Evolutionary conservation across 352 stramenopile genomes (phyloP).

Genomic region (Globisporangium nunn): DNA sequence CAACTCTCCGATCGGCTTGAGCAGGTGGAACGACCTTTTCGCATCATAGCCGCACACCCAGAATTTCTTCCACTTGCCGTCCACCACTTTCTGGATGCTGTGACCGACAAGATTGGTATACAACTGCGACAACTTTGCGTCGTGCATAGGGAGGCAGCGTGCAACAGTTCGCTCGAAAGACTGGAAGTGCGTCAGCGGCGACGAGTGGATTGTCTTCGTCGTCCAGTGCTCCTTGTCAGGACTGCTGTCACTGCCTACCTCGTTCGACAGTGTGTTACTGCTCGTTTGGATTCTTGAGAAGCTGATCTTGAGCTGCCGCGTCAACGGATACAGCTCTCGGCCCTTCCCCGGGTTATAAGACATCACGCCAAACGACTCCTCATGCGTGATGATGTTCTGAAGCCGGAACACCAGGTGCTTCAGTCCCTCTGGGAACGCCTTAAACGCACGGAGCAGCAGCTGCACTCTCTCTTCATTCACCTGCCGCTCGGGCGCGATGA

Average conservation of each 20-base stretch:
- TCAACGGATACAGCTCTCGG: slow-evolving; percentile 70
- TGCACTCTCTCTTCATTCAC: slow-evolving; percentile 28
- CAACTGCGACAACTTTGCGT: slow-evolving; percentile 41
- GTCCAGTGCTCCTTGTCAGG: slow-evolving; percentile 3
- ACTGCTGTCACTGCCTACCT: background rate
- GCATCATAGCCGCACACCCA: slow-evolving; percentile 63
- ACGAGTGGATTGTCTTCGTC: slow-evolving; percentile 54
- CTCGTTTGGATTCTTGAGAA: slow-evolving; percentile 9
- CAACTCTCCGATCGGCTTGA: slow-evolving; percentile 38
- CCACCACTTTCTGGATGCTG: slow-evolving; percentile 61
- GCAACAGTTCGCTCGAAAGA: slow-evolving; percentile 81
- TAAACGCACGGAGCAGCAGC: slow-evolving; percentile 37
- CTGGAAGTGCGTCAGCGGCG: slow-evolving; percentile 75
- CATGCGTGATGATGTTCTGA: slow-evolving; percentile 73
- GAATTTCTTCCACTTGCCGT: slow-evolving; percentile 79
- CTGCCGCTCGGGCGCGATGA: slow-evolving; percentile 27
- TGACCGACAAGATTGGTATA: slow-evolving; percentile 69
- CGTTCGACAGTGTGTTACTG: background rate
- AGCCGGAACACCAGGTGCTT: slow-evolving; percentile 51
- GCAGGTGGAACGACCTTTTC: slow-evolving; percentile 42
- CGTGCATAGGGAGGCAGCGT: slow-evolving; percentile 45
- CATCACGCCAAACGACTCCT: slow-evolving; percentile 56
- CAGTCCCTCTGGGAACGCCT: slow-evolving; percentile 35
- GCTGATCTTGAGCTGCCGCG: slow-evolving; percentile 57
- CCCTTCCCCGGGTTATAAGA: slow-evolving; percentile 60